Evolutionary conservation across 352 stramenopile species (phyloP), one percentile per base, ranked within the genome.

Genomic region (Phytophthora aleatoria): DNA sequence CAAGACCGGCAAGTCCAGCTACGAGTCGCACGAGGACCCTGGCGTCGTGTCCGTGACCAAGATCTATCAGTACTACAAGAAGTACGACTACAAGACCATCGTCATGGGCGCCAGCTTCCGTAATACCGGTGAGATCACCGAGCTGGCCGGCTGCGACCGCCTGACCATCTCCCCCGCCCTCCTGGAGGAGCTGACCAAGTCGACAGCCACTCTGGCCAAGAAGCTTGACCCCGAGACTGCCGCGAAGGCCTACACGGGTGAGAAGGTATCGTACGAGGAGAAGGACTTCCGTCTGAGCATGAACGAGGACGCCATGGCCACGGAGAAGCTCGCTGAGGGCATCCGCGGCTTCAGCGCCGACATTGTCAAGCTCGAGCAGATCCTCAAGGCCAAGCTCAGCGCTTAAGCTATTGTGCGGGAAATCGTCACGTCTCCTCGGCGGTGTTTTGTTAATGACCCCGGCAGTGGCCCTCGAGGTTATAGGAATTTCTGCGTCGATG

Each of bases 31-130:
- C 67, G 96, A 98, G 62, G 98, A 99, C 87, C 96, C 96, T 26
- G 97, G 97, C 67, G 97, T 99, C n/a, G 64, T 99, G 50, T 93
- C 86, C 38, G 96, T 99, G 39, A 90, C 84, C 56, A 95, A 97
- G 74, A 99, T 99, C 78, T 99, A 99, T 80, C 87, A 96, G 59
- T 99, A 99, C 83, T 99, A 98, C 90, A 99, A 99, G 80, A 99
- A 99, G 84, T 97, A 91, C 82, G 90, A 81, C 59, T 96, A 98
- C 82, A 82, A 96, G 59, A 99, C 95, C 15, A 97, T 98, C 49
- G 94, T 98, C 57, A 98, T 98, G 95, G 95, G 93, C 56, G 89
- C 96, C 50, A 97, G 84, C 73, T 98, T 98, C 80, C 93, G 91
- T 69, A 98, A 98, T 74, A 91, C 94, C 6, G 97, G 98, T 69